phyloP scores from a whole-genome alignment of 805 yeast genomes.

The Candida saitoana region DNA sequence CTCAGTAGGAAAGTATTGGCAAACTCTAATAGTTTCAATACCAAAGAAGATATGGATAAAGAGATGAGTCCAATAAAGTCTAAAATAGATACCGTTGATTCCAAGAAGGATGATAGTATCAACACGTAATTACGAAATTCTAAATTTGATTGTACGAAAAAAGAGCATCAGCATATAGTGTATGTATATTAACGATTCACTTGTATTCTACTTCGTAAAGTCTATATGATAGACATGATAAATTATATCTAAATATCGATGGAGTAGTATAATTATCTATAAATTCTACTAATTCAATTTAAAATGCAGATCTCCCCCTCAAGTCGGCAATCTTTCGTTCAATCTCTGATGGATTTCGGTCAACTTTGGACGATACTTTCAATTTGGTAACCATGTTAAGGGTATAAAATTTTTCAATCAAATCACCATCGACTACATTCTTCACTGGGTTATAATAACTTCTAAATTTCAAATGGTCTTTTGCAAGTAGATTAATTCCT shows the following conservation, averaged over 20 bases:
- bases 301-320: conserved; percentile 41
- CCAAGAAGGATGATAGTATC: conserved; percentile 4
- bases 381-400: conserved; percentile 32
- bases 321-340: conserved; percentile 51
- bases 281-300: conserved; percentile 6
- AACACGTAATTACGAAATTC: background rate
- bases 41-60: conserved; percentile 13
- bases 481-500: conserved; percentile 47
- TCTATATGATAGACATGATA: background rate
- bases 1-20: conserved; percentile 24
- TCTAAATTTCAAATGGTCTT: conserved; percentile 65
- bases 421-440: conserved; percentile 82
- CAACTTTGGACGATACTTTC: conserved; percentile 38
- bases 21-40: conserved; percentile 6
- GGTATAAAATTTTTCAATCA: conserved; percentile 55
- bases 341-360: conserved; percentile 46
- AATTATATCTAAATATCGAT: no score
- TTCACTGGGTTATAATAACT: conserved; percentile 80
- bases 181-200: background rate
- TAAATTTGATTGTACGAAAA: background rate
- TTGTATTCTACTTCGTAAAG: background rate
- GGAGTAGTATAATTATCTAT: no score
- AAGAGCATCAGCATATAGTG: background rate
- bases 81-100: conserved; percentile 5
- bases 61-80: conserved; percentile 16